phyloP scores from a whole-genome alignment of 805 yeast genomes.

The Peterozyma xylosa region DNA sequence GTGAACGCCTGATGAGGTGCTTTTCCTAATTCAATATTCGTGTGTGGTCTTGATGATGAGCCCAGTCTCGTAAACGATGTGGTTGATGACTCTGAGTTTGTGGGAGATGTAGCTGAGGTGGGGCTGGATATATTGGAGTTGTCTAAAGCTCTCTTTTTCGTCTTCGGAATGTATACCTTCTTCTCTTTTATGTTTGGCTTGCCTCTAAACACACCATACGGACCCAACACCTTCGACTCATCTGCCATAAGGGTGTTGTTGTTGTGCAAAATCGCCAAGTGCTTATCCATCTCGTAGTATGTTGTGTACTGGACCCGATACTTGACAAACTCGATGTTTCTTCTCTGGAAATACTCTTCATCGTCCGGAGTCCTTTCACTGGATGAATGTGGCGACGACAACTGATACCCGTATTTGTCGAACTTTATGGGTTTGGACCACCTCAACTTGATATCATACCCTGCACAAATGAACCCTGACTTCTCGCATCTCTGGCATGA shows the following conservation, averaged over 20 bases:
- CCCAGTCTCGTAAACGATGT: not conserved
- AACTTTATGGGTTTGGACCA: conserved; percentile 62
- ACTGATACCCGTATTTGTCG: conserved; percentile 35
- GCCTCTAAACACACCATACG: conserved; percentile 77
- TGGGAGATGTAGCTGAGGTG: not conserved
- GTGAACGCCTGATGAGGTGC: not conserved
- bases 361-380: conserved; percentile 18
- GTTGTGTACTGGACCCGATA: conserved; percentile 56
- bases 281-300: conserved; percentile 81
- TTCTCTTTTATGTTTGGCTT: conserved; percentile 11
- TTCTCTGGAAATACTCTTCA: conserved; percentile 56
- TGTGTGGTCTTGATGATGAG: not conserved
- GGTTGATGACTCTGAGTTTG: not conserved
- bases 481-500: conserved; percentile 63
- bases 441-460: conserved; percentile 72
- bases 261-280: conserved; percentile 49
- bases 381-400: conserved; percentile 15
- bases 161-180: conserved; percentile 11
- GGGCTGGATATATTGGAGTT: not conserved
- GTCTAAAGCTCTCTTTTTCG: conserved; percentile 10
- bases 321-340: conserved; percentile 66
- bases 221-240: conserved; percentile 56
- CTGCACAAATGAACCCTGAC: conserved; percentile 66
- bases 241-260: conserved; percentile 29
- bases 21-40: not conserved